phyloP scores from a whole-genome alignment of 1,284 basidiomycete species.

The Cystobasidium slooffiae region DNA sequence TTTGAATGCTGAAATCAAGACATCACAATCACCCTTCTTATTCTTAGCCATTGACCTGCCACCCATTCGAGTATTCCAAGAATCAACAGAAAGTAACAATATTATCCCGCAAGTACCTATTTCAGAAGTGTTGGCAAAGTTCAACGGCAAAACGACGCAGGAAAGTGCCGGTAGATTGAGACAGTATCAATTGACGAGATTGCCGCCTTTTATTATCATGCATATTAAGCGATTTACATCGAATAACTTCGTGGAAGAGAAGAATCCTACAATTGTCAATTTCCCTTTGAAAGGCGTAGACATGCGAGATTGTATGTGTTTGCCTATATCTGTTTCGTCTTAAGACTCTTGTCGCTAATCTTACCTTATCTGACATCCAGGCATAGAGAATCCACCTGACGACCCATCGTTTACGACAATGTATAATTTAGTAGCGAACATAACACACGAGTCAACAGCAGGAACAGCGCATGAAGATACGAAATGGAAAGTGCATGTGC shows the following conservation, averaged over 20 bases:
- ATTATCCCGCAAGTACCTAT: slow-evolving; percentile 98
- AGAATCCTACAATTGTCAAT: slow-evolving; percentile 98
- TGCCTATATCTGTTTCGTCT: slow-evolving; percentile 10
- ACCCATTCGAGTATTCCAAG: slow-evolving; percentile 94
- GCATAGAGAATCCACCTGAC: slow-evolving; percentile 69
- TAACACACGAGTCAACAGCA: slow-evolving; percentile 91
- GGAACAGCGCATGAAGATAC: slow-evolving; percentile 84
- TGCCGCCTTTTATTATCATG: slow-evolving; percentile 91
- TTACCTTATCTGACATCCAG: slow-evolving; percentile 60
- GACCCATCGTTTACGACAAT: slow-evolving; percentile 65
- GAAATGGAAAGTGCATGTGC: slow-evolving; percentile 90
- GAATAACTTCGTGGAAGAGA: slow-evolving; percentile 96
- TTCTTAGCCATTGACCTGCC: slow-evolving; percentile 95
- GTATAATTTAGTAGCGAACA: slow-evolving; percentile 95
- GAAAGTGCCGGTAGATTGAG: slow-evolving; percentile 84
- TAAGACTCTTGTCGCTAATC: not conserved
- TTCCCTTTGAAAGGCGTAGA: slow-evolving; percentile 92
- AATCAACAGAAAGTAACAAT: slow-evolving; percentile 84
- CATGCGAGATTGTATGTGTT: slow-evolving; percentile 77
- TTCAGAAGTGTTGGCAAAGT: slow-evolving; percentile 89
- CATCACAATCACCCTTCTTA: slow-evolving; percentile 85
- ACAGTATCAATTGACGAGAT: slow-evolving; percentile 81
- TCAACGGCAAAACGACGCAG: slow-evolving; percentile 85
- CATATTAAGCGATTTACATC: slow-evolving; percentile 99
- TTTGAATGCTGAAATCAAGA: slow-evolving; percentile 72